phyloP scores from a whole-genome alignment of 228 moss, liverwort and hornwort species.

The Sphagnum magellanicum region DNA sequence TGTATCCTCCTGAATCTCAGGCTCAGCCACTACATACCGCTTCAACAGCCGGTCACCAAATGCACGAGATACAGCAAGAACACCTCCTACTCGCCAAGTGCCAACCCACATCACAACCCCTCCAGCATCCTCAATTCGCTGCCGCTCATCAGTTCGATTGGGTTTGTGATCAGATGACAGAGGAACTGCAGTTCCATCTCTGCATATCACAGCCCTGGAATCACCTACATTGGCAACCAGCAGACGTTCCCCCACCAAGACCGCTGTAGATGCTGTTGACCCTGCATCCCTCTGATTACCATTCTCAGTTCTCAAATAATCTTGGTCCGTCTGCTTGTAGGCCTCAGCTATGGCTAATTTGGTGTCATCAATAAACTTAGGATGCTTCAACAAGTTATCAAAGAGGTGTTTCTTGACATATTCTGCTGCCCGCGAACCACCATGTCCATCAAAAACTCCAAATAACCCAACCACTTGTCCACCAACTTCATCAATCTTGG shows the following conservation, averaged over 20 bases:
- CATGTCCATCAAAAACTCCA: constrained; percentile 61
- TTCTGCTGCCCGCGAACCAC: constrained; percentile 18
- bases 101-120: constrained; percentile 63
- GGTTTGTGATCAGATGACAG: constrained; percentile 81
- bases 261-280: neutral
- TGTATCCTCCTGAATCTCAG: constrained; percentile 42
- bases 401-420: neutral
- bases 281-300: neutral
- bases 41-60: constrained; percentile 63
- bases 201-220: constrained; percentile 50
- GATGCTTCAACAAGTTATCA: neutral
- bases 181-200: constrained; percentile 44
- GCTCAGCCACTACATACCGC: constrained; percentile 57
- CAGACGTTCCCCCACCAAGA: neutral
- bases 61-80: constrained; percentile 58
- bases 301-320: neutral
- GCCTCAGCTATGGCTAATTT: constrained; percentile 13
- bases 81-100: constrained; percentile 67
- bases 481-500: constrained; percentile 56
- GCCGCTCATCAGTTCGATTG: constrained; percentile 76
- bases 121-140: constrained; percentile 77
- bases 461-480: constrained; percentile 60
- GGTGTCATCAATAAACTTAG: neutral
- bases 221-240: constrained; percentile 40
- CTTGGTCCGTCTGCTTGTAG: neutral